Base-by-base conservation (phyloP, 768 basidiomycete species). In the Boletus rubropictus region DNA sequence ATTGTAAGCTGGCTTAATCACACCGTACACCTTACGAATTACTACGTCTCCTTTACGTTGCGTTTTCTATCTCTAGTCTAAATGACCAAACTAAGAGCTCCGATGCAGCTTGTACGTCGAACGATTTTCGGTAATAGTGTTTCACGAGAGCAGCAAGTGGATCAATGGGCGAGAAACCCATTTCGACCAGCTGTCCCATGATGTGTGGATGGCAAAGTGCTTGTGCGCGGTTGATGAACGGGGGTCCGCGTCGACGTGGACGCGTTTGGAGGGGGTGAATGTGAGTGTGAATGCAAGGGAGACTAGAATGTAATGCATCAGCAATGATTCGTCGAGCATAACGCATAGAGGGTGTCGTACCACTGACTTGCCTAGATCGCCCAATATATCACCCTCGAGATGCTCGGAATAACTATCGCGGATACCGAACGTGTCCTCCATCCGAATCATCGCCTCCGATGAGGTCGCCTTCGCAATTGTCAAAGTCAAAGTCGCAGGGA, bases 121-220 rank as follows among this genome's bases (percentile, higher is more conserved):
- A 61, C 83, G 83, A 5, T 34, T 44, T 32, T 55, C 51, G 0
- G n/a, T n/a, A 33, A 77, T 70, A 0, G 89, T 90, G n/a, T 24
- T 81, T 73, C 3, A 79, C 76, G 1, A 97, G 78, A 0, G 94
- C 93, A 18, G 74, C 63, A 7, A 80, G 79, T 2, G 94, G 87
- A 58, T 89, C 82, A n/a, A 77, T 65, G 20, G 86, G 73, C 0
- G 89, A 80, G 69, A 96, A 97, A 4, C 94, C 95, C 92, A 97
- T 96, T 67, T 94, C 91, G 25, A 96, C 86, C 25, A 97, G 78
- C n/a, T n/a, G n/a, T 0, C 95, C 93, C 1, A 91, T 68, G 44
- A 97, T 73, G 59, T 0, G 94, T 95, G 1, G 94, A 94, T 3
- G n/a, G n/a, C n/a, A n/a, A n/a, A n/a, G n/a, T n/a, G n/a, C n/a